Evolutionary conservation across 352 stramenopile genomes (phyloP).

Genomic region (Sclerospora graminicola): DNA sequence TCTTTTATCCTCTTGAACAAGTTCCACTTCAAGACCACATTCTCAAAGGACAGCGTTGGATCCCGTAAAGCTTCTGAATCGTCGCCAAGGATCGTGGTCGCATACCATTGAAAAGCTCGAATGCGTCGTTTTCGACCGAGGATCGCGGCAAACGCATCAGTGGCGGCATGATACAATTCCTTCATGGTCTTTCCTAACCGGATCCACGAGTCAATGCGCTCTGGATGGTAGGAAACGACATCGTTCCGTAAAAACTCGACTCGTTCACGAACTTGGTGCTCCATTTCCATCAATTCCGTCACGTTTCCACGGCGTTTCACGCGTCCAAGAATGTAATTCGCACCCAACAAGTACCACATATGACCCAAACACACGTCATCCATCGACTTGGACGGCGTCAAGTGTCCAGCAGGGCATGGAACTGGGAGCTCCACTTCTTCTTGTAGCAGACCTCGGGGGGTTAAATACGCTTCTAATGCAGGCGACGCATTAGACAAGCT

Average conservation of each 20-base stretch:
- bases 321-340: constrained; percentile 57
- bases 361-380: constrained; percentile 35
- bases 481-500: constrained; percentile 8
- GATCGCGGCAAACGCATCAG: constrained; percentile 44
- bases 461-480: constrained; percentile 21
- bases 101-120: constrained; percentile 27
- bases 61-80: background rate
- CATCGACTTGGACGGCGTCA: background rate
- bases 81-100: constrained; percentile 2
- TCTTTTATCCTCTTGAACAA: constrained; percentile 51
- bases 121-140: constrained; percentile 35
- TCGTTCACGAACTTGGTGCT: constrained; percentile 42
- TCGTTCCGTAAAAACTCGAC: constrained; percentile 51
- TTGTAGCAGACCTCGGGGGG: constrained; percentile 27
- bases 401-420: background rate
- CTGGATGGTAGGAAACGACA: constrained; percentile 44
- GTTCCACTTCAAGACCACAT: constrained; percentile 27
- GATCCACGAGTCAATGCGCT: constrained; percentile 56
- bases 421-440: constrained; percentile 13
- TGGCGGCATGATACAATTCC: constrained; percentile 52
- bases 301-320: constrained; percentile 51
- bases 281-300: constrained; percentile 46
- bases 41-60: constrained; percentile 22
- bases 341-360: constrained; percentile 63
- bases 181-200: constrained; percentile 58